These are phyloP conservation scores for Russula emetica DNA, from an alignment of 768 basidiomycete genomes.

Conservation along the genomic window DNA sequence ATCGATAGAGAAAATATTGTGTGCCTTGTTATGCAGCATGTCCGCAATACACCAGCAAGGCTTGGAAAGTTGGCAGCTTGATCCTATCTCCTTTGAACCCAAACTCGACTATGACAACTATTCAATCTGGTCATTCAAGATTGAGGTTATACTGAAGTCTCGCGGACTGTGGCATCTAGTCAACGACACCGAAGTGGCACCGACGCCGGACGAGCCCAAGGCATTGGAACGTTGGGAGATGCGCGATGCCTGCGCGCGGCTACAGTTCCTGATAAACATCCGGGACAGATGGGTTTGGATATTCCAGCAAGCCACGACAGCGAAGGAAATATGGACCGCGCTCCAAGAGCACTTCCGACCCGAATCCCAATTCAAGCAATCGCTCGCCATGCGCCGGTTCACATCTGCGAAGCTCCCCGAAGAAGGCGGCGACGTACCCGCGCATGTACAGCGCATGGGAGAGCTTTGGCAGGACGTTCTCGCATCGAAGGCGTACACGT, in stretches of 20 bases:
- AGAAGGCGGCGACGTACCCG: slow-evolving; percentile 11
- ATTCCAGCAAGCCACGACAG: not conserved
- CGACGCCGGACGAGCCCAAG: not conserved
- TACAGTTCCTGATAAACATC: not conserved
- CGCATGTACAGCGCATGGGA: slow-evolving; percentile 25
- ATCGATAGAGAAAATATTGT: not conserved
- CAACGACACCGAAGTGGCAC: slow-evolving; percentile 13
- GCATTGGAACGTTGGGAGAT: not conserved
- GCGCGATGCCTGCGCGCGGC: slow-evolving; percentile 7
- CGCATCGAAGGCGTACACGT: slow-evolving; percentile 2
- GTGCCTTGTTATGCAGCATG: not conserved
- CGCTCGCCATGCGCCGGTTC: slow-evolving; percentile 21
- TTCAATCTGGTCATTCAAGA: slow-evolving; percentile 17
- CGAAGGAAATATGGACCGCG: slow-evolving; percentile 13
- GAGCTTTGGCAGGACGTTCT: slow-evolving; percentile 24
- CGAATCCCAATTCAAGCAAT: slow-evolving; percentile 18
- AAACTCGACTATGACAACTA: slow-evolving; percentile 25
- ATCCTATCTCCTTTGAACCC: slow-evolving; percentile 22
- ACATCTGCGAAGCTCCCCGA: slow-evolving; percentile 2
- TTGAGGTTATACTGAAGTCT: slow-evolving; percentile 8
- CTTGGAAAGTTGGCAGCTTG: slow-evolving; percentile 22
- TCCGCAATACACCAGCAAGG: not conserved
- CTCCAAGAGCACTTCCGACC: slow-evolving; percentile 20
- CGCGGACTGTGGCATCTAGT: slow-evolving; percentile 22
- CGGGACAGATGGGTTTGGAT: slow-evolving; percentile 1